Base-by-base conservation (phyloP, 1,139 yeast species). In the Suhomyces anneliseae region DNA sequence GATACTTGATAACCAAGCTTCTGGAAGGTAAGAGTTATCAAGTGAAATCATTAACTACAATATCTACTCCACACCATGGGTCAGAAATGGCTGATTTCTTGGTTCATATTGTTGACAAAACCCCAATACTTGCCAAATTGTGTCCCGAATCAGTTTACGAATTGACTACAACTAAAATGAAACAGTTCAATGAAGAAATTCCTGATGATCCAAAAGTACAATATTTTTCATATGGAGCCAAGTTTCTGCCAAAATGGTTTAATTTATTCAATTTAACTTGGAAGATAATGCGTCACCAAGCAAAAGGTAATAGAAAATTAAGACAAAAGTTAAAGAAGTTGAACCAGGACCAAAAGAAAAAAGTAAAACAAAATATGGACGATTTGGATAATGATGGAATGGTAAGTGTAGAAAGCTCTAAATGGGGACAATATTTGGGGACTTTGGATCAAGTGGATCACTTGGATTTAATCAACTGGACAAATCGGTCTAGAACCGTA, bases 21-120 rank as follows among this genome's bases (percentile, higher is more conserved):
- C 68, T 73, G 24, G 44, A 45, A 9, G 72, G 68, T 35, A 67
- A 47, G 34, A 38, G 76, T 44, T 87, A 80, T 55, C 66, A 81
- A 54, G 82, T 87, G 6, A 81, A 76, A 1, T 86, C 95, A 39
- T 68, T 90, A 27, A 89, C 97, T 0, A 90, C 97, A 0, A 76
- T 90, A 1, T 81, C 95, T 0, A 88, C 97, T 0, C 97, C 97
- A 0, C 97, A 90, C 65, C 81, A 78, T 48, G 97, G 97, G 0
- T 84, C 95, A 0, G 87, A 86, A 47, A 81, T 87, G 58, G 97
- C 97, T 2, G 95, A 90, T 59, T 82, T 78, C 55, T 74, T 85
- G 3, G 70, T 79, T 19, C 66, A 76, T 11, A 14, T 57, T 4
- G 50, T 63, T 8, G 51, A 54, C 7, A 43, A 53, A 12, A 46